Evolutionary conservation across 305 asterid genomes (phyloP).

Genomic region (Fraxinus xanthoxyloides): DNA sequence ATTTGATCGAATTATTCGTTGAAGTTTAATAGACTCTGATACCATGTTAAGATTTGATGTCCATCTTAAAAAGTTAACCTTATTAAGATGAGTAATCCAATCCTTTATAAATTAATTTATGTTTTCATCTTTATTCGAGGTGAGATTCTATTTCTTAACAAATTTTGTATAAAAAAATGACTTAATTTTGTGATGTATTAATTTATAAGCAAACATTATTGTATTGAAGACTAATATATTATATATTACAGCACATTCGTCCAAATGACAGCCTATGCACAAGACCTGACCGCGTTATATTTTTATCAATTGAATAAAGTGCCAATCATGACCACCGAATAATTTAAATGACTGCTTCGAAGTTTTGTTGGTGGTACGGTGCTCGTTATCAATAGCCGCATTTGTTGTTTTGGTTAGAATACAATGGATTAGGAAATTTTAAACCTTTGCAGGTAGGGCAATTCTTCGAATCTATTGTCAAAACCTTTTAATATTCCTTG

Average conservation of each 20-base stretch:
- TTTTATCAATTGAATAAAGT: conserved; percentile 10
- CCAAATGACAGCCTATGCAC: conserved; percentile 27
- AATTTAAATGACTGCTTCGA: background rate
- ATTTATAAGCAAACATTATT: conserved; percentile 20
- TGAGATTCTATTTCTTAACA: background rate
- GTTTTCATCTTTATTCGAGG: no score
- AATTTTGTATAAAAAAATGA: background rate
- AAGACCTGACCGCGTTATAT: conserved; percentile 1
- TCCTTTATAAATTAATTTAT: no score
- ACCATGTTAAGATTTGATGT: no score
- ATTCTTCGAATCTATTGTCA: background rate
- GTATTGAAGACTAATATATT: background rate
- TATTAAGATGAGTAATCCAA: no score
- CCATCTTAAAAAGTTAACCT: no score
- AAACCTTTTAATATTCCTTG: background rate
- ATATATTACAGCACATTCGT: conserved; percentile 13
- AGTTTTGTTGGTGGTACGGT: background rate
- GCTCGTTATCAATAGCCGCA: background rate
- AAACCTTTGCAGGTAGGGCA: background rate
- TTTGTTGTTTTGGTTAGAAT: background rate
- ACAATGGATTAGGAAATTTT: background rate
- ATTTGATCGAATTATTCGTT: no score
- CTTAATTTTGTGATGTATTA: background rate
- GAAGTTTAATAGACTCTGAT: no score
- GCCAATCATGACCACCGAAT: conserved; percentile 24